A percentile compares a stretch with the other conserved stretches of the same genome.
Conservation (phyloP, 2,329 filamentous ascomycete genomes). For the Colletotrichum sp. region DNA sequence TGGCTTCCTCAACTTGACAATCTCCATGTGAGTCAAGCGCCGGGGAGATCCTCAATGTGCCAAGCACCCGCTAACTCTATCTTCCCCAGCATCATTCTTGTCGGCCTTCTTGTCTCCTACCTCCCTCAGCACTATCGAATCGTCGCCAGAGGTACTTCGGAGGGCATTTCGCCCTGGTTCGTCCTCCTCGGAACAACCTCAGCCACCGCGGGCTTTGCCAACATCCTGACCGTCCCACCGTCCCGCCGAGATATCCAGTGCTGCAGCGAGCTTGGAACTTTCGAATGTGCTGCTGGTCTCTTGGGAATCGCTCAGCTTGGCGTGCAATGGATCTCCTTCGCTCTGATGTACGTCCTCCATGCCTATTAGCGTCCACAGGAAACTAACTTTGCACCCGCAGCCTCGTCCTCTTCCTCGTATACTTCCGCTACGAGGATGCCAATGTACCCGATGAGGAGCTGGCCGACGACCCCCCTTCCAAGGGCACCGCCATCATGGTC, state of each 20-base stretch:
- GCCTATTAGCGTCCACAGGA: neutral
- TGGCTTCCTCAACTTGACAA: conserved; percentile 58
- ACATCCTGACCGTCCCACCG: conserved; percentile 86
- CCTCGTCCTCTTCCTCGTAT: conserved; percentile 90
- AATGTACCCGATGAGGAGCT: conserved; percentile 55
- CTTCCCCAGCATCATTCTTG: conserved; percentile 68
- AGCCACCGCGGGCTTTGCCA: conserved; percentile 86
- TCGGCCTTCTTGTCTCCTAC: conserved; percentile 92
- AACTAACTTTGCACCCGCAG: conserved; percentile 47
- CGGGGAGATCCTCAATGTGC: no score
- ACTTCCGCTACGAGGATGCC: conserved; percentile 75
- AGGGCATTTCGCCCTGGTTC: conserved; percentile 95
- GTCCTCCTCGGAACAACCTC: conserved; percentile 93
- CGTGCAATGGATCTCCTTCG: conserved; percentile 90
- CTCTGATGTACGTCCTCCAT: conserved; percentile 73
- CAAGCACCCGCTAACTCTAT: conserved; percentile 22
- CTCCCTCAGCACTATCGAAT: conserved; percentile 95
- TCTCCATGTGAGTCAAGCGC: conserved; percentile 55
- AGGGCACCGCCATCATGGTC: conserved; percentile 80
- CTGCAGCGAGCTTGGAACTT: conserved; percentile 79
- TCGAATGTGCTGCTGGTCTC: conserved; percentile 85
- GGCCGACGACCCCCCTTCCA: conserved; percentile 63
- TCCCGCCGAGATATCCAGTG: conserved; percentile 85
- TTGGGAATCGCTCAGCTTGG: conserved; percentile 91
- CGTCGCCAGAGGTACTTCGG: conserved; percentile 81